Conservation (phyloP, 1,284 basidiomycete genomes). For the Leccinum fallax region DNA sequence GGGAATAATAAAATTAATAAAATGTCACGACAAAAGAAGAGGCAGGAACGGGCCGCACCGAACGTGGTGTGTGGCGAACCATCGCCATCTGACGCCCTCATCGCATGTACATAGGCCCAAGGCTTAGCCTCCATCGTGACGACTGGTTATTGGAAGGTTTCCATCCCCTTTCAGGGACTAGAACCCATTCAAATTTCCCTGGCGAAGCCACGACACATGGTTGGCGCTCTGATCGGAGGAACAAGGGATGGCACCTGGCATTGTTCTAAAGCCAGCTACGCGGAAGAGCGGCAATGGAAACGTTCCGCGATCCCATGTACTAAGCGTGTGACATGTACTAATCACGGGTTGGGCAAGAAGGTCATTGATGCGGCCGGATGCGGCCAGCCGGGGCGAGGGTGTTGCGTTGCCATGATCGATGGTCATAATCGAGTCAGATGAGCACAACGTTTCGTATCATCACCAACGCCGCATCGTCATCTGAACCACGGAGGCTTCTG, state of each 20-base stretch:
- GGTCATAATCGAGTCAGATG: constrained; percentile 27
- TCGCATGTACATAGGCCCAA: constrained; percentile 12
- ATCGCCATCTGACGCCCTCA: constrained; percentile 6
- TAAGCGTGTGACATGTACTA: background rate
- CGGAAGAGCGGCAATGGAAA: constrained; percentile 29
- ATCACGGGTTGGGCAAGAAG: constrained; percentile 1
- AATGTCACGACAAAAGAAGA: background rate
- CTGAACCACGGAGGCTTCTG: constrained; percentile 11
- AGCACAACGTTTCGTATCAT: constrained; percentile 5
- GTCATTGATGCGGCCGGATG: constrained; percentile 16
- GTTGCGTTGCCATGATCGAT: constrained; percentile 20
- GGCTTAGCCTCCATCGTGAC: background rate
- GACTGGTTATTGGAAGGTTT: constrained; percentile 4
- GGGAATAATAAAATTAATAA: background rate
- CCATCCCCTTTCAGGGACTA: constrained; percentile 16
- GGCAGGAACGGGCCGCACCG: constrained; percentile 1
- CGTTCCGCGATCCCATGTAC: constrained; percentile 24
- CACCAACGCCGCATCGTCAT: background rate
- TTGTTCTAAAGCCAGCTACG: constrained; percentile 10
- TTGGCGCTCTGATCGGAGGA: constrained; percentile 23
- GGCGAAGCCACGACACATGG: constrained; percentile 19
- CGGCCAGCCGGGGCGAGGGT: constrained; percentile 5
- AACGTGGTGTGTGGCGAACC: constrained; percentile 13
- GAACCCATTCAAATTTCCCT: constrained; percentile 24
- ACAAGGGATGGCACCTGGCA: background rate